Evolutionary conservation across 352 stramenopile species (phyloP).

Genomic region (Saprolegnia diclina): DNA sequence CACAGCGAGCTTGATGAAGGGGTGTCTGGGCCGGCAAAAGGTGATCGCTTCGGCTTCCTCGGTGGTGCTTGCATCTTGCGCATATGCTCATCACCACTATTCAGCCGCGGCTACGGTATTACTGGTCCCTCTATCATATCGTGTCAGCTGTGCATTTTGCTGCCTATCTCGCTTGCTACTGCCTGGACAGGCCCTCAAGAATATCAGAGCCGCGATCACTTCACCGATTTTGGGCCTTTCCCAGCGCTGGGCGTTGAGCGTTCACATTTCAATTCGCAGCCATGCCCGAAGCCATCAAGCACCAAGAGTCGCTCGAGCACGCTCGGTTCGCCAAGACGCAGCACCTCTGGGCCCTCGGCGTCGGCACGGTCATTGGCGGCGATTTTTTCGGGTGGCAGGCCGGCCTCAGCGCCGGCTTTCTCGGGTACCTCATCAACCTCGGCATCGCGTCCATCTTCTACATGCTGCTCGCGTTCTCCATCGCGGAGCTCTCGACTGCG

Average conservation of each 20-base stretch:
- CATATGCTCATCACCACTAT: no score
- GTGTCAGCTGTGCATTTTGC: no score
- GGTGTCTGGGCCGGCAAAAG: no score
- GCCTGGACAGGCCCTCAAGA: not conserved
- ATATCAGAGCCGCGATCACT: not conserved
- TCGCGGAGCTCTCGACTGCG: conserved; percentile 54
- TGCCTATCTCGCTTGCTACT: not conserved
- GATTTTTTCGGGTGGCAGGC: conserved; percentile 64
- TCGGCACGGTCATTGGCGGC: conserved; percentile 53
- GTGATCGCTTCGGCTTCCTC: no score
- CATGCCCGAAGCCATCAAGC: not conserved
- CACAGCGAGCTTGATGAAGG: no score
- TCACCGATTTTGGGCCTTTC: not conserved
- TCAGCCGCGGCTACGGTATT: no score
- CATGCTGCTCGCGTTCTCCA: conserved; percentile 57
- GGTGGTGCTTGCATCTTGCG: no score
- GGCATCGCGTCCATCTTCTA: conserved; percentile 50
- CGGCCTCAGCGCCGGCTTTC: conserved; percentile 44
- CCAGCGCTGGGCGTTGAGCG: not conserved
- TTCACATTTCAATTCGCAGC: not conserved
- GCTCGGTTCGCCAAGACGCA: conserved; percentile 46
- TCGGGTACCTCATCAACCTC: conserved; percentile 51
- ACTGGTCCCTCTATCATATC: no score
- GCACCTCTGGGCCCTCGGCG: conserved; percentile 58
- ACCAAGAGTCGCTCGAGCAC: not conserved